These are phyloP conservation scores for Atractiella rhizophila DNA, from an alignment of 768 basidiomycete species.

Conservation along the genomic window DNA sequence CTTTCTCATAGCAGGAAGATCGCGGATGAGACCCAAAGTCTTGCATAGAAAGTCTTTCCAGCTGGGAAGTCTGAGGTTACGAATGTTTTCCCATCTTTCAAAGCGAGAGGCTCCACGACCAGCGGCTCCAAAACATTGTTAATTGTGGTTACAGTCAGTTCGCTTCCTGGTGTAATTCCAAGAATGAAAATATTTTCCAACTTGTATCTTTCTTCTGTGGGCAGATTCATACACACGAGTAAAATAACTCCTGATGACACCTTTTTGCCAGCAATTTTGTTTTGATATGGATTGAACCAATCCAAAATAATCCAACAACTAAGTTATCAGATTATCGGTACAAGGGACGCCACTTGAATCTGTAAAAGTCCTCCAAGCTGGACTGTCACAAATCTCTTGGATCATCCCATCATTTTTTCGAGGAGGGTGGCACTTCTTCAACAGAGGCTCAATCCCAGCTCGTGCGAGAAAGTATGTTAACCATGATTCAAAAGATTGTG, in stretches of 20 bases:
- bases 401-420: not conserved
- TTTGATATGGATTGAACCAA: constrained; percentile 7
- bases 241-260: constrained; percentile 2
- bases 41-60: too few species aligned
- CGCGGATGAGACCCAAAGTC: too few species aligned
- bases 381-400: not conserved
- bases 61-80: too few species aligned
- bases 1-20: too few species aligned
- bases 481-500: not conserved
- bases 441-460: not conserved
- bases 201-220: constrained; percentile 4
- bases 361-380: not conserved
- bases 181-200: constrained; percentile 2
- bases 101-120: too few species aligned
- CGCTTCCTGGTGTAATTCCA: constrained; percentile 5
- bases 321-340: not conserved
- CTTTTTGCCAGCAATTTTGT: constrained; percentile 8
- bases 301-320: constrained; percentile 5
- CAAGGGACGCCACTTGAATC: too few species aligned
- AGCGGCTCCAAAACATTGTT: not conserved
- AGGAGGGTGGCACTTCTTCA: not conserved
- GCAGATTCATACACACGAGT: constrained; percentile 5
- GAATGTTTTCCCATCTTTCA: too few species aligned
- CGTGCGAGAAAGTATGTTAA: not conserved
- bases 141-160: constrained; percentile 2